phyloP scores from a whole-genome alignment of 148 eudicot species.

The Dianthus caryophyllus region DNA sequence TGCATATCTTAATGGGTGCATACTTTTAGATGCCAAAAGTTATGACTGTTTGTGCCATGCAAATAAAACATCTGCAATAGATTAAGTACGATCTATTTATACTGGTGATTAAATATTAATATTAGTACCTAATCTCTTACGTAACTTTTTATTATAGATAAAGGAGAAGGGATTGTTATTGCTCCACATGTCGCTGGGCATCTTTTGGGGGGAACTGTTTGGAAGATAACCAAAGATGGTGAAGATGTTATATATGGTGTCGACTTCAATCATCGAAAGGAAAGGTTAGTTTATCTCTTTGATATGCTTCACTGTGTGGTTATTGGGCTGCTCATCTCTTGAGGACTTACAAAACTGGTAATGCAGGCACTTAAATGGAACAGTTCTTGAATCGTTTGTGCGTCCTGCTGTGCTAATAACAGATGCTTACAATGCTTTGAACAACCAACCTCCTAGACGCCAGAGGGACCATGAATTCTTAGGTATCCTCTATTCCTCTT shows the following conservation, averaged over 20 bases:
- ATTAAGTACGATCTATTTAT: neutral
- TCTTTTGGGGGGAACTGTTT: constrained; percentile 88
- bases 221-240: constrained; percentile 96
- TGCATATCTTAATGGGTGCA: constrained; percentile 7
- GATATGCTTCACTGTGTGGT: constrained; percentile 6
- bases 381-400: constrained; percentile 84
- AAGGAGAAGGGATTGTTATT: constrained; percentile 97
- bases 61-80: too few relatives aligned
- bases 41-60: too few relatives aligned
- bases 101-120: constrained; percentile 5
- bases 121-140: constrained; percentile 4
- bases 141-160: constrained; percentile 41
- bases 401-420: constrained; percentile 97
- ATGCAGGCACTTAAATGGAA: constrained; percentile 91
- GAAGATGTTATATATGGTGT: constrained; percentile 96
- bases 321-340: neutral
- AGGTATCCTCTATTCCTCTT: constrained; percentile 41
- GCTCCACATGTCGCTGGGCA: constrained; percentile 98
- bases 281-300: constrained; percentile 47
- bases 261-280: constrained; percentile 97
- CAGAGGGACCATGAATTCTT: constrained; percentile 92
- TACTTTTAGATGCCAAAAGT: too few relatives aligned
- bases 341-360: constrained; percentile 24
- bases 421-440: constrained; percentile 93
- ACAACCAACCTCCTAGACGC: constrained; percentile 75